phyloP scores from a whole-genome alignment of 2,329 filamentous ascomycete genomes.

The Cladosporium austrohemisphaericum region DNA sequence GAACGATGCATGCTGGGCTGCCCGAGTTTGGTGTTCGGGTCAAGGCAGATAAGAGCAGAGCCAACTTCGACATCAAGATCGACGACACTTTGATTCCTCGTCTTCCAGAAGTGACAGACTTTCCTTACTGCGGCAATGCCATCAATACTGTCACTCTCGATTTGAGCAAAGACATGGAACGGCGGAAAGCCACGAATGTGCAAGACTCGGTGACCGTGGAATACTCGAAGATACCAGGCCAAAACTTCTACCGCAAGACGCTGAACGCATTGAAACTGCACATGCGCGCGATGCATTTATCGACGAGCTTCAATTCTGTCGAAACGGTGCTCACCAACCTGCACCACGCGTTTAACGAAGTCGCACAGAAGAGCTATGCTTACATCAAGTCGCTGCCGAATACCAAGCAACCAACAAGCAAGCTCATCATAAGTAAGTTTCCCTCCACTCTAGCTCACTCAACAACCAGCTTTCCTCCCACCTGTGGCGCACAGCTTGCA shows the following conservation, averaged over 20 bases:
- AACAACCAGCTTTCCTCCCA: background rate
- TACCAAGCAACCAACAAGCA: conserved; percentile 53
- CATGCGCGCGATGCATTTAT: conserved; percentile 78
- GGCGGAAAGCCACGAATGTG: conserved; percentile 49
- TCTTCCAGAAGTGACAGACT: conserved; percentile 45
- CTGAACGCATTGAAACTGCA: conserved; percentile 76
- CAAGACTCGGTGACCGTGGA: conserved; percentile 77
- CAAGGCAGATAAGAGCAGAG: conserved; percentile 72
- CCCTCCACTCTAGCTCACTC: conserved; percentile 7
- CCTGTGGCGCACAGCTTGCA: conserved; percentile 1
- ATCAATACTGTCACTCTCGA: conserved; percentile 74
- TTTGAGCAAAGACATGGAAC: conserved; percentile 64
- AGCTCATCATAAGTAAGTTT: conserved; percentile 58
- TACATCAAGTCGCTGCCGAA: conserved; percentile 59
- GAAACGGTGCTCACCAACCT: conserved; percentile 70
- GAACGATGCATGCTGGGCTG: conserved; percentile 74
- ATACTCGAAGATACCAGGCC: conserved; percentile 65
- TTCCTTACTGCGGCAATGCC: conserved; percentile 83
- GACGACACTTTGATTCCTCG: conserved; percentile 51
- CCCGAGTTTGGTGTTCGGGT: conserved; percentile 77
- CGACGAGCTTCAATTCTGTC: conserved; percentile 71
- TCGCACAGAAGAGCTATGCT: conserved; percentile 68
- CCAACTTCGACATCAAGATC: conserved; percentile 71
- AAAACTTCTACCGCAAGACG: conserved; percentile 75
- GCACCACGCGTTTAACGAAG: conserved; percentile 69